Conservation (phyloP, 148 eudicot species). For the Amaranthus hypochondriacus region DNA sequence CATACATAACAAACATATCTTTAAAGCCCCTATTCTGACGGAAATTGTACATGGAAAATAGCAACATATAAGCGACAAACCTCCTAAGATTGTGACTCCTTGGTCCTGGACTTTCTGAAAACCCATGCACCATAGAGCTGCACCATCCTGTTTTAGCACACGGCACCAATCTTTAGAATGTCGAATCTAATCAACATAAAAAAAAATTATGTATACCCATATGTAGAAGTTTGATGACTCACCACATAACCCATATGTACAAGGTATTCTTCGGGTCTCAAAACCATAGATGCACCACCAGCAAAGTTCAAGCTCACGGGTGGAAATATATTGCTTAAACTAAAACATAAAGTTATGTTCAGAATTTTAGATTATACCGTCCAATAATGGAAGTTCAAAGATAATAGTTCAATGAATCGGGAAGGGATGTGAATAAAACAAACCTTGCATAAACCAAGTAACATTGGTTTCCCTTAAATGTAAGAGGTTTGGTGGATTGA, state of each 20-base stretch:
- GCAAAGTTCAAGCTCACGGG: constrained; percentile 77
- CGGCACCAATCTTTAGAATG: constrained; percentile 2
- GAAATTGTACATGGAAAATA: neutral
- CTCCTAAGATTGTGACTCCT: constrained; percentile 85
- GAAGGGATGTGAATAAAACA: constrained; percentile 6
- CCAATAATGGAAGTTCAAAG: neutral
- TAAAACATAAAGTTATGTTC: constrained; percentile 23
- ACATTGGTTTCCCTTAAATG: constrained; percentile 68
- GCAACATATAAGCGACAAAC: constrained; percentile 32
- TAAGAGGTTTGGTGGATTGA: constrained; percentile 49
- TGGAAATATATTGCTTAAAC: constrained; percentile 66
- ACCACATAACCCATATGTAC: constrained; percentile 66
- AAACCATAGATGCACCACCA: constrained; percentile 74
- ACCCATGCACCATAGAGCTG: constrained; percentile 91
- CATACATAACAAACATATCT: no score
- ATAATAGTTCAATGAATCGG: neutral
- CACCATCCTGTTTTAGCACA: constrained; percentile 62
- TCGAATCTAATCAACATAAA: neutral
- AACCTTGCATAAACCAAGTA: constrained; percentile 67
- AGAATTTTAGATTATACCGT: neutral
- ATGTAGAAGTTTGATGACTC: constrained; percentile 36
- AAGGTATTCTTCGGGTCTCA: constrained; percentile 83
- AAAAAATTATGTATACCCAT: neutral
- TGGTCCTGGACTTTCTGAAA: constrained; percentile 69
- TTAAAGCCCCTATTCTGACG: neutral